Evolutionary conservation across 2,329 filamentous ascomycete genomes (phyloP), one percentile per base, ranked within the genome.

Genomic region (Sclerotinia borealis): DNA sequence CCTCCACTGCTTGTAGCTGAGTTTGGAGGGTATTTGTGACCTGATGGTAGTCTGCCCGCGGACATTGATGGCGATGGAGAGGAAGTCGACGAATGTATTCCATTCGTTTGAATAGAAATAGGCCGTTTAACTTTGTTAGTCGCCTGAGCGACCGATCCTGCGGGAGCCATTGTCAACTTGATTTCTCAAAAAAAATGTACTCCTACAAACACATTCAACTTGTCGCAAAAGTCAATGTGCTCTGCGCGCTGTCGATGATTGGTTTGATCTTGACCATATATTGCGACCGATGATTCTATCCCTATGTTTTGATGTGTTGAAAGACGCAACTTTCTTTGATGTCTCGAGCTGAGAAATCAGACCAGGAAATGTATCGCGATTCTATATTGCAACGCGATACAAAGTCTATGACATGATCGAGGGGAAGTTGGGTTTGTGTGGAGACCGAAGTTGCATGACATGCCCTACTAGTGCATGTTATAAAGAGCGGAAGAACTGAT

Each of bases 71-170:
- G 80, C 4, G 82, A 82, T n/a, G 73, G 72, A 17, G 74, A 74
- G 4, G 85, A 83, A 65, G 83, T 81, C 1, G 83, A 81, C 29
- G 84, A 76, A 67, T 73, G 69, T 55, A 73, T 71, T 64, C 73
- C 73, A 68, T 74, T 74, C 48, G 72, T 74, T 63, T 73, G 72
- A 37, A 89, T 84, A 50, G 86, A 85, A 59, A 83, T 79, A 65
- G 86, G 86, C 41, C 88, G 86, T 77, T 91, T 92, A 68, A 85
- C 82, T 77, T 91, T 92, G 31, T 68, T 65, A 34, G 69, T 63
- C 61, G 71, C 67, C 66, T 72, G 72, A 19, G 62, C 64, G 59
- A 67, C 64, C 22, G 70, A 69, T 47, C 69, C 67, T 10, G 69
- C 71, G 34, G 72, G 72, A 22, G 72, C 72, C 72, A 74, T 74